A percentile compares a stretch with the other conserved stretches of the same genome.
phyloP scores from a whole-genome alignment of 257 asterid species.

The Cinchona pubescens region DNA sequence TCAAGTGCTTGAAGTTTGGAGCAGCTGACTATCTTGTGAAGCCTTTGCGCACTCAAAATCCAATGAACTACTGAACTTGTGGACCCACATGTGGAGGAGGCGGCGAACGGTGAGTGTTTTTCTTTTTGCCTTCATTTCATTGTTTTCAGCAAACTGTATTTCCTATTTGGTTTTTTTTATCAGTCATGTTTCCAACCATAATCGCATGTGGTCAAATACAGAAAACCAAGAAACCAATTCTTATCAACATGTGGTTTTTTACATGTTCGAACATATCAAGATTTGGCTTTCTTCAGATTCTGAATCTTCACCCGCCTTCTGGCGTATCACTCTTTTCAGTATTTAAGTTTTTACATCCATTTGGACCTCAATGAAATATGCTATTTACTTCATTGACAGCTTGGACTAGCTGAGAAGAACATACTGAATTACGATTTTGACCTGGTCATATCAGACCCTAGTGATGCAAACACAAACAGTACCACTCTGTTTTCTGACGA shows the following conservation, averaged over 20 bases:
- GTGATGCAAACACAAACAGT: slow-evolving; percentile 96
- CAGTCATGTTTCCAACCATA: not conserved
- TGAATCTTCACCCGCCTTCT: not conserved
- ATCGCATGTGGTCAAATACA: not conserved
- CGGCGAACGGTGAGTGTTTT: slow-evolving; percentile 61
- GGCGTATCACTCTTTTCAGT: not conserved
- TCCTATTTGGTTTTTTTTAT: not conserved
- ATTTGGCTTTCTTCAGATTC: not conserved
- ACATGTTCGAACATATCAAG: not conserved
- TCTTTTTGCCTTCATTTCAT: slow-evolving; percentile 11
- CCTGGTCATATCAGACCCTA: slow-evolving; percentile 75
- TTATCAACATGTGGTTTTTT: not conserved
- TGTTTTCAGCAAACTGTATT: not conserved
- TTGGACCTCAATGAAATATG: slow-evolving; percentile 14
- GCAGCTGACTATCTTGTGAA: slow-evolving; percentile 99
- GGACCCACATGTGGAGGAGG: slow-evolving; percentile 99
- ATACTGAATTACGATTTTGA: slow-evolving; percentile 80
- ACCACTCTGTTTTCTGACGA: slow-evolving; percentile 94
- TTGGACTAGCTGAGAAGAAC: slow-evolving; percentile 96
- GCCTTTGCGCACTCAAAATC: slow-evolving; percentile 88
- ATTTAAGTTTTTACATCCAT: not conserved
- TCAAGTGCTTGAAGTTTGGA: slow-evolving; percentile 87
- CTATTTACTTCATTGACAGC: slow-evolving; percentile 51
- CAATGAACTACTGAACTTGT: slow-evolving; percentile 94
- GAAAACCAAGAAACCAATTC: not conserved